Conservation (phyloP, 2,329 filamentous ascomycete species). For the Xylariaceae sp. region DNA sequence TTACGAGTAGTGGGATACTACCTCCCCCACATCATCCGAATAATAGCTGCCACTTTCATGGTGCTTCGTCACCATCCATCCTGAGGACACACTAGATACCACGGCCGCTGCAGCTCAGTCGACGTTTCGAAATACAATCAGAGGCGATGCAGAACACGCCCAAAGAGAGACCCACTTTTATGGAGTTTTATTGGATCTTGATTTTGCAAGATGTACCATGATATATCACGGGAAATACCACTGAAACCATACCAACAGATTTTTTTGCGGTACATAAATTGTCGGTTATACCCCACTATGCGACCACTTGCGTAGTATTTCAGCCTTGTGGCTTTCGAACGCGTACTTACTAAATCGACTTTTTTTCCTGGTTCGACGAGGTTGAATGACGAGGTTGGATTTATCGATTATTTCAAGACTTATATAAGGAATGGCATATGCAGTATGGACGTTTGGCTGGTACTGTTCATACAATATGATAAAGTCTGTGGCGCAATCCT, state of each 20-base stretch:
- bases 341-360: conserved; percentile 13
- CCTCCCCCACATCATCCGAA: conserved; percentile 30
- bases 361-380: not conserved
- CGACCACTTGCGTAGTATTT: conserved; percentile 13
- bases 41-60: conserved; percentile 26
- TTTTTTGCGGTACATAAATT: conserved; percentile 16
- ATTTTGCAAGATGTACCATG: not conserved
- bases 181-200: not conserved
- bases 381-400: too few species aligned
- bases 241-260: conserved; percentile 9
- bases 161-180: not conserved
- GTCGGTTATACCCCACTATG: conserved; percentile 22
- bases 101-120: conserved; percentile 21
- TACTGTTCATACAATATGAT: conserved; percentile 9
- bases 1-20: conserved; percentile 38
- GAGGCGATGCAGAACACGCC: not conserved
- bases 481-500: not conserved
- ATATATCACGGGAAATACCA: conserved; percentile 7
- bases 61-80: conserved; percentile 29
- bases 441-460: not conserved
- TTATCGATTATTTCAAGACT: not conserved
- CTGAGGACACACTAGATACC: conserved; percentile 26
- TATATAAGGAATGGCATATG: not conserved
- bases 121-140: conserved; percentile 11
- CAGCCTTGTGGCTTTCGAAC: conserved; percentile 1